Evolutionary conservation across 257 asterid species (phyloP).

Genomic region (Prunella vulgaris): DNA sequence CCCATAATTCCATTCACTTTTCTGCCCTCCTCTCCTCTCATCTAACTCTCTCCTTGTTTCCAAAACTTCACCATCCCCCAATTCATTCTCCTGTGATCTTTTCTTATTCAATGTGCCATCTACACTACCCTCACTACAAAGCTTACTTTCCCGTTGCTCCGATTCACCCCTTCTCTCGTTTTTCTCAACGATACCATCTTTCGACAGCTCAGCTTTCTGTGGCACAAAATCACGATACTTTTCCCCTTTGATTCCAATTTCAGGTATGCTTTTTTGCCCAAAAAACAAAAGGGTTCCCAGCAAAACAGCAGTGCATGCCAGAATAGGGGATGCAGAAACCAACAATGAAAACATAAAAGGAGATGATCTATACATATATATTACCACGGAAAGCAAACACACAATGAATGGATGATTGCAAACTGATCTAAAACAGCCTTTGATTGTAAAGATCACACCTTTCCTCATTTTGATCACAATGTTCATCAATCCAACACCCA

Average conservation of each 20-base stretch:
- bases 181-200: conserved; percentile 33
- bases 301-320: conserved; percentile 73
- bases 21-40: neutral
- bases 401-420: conserved; percentile 67
- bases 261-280: conserved; percentile 60
- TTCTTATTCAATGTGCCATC: conserved; percentile 22
- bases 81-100: too few species aligned
- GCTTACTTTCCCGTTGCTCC: neutral
- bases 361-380: conserved; percentile 46
- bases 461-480: conserved; percentile 48
- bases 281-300: conserved; percentile 80
- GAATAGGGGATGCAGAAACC: conserved; percentile 71
- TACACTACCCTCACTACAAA: conserved; percentile 23
- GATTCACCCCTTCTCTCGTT: conserved; percentile 32
- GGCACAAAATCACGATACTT: conserved; percentile 29
- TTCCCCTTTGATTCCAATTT: conserved; percentile 46
- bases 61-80: neutral
- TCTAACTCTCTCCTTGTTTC: conserved; percentile 8
- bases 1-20: conserved; percentile 25
- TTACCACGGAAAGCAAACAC: conserved; percentile 43
- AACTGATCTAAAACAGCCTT: conserved; percentile 42
- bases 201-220: conserved; percentile 27
- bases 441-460: conserved; percentile 43
- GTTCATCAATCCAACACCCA: conserved; percentile 37
- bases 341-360: conserved; percentile 67